These are phyloP conservation scores for Elaeagnus macrophylla DNA, from an alignment of 306 rosid genomes.

Conservation along the genomic window DNA sequence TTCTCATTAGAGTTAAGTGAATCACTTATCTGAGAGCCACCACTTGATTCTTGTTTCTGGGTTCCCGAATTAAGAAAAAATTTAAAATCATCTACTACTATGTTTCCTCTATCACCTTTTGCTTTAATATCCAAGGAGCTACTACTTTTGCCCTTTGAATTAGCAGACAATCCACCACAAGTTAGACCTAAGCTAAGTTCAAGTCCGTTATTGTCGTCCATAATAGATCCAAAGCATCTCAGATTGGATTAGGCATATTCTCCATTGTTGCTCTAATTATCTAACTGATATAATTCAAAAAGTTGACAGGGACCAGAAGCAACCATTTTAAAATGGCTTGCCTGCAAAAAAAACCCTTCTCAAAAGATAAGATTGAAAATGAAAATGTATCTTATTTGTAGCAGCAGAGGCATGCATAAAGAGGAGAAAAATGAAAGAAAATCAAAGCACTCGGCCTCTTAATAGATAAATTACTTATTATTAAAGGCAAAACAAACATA, in stretches of 20 bases:
- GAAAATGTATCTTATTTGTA: slow-evolving; percentile 12
- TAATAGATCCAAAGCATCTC: slow-evolving; percentile 21
- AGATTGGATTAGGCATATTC: slow-evolving; percentile 18
- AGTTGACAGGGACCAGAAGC: slow-evolving; percentile 6
- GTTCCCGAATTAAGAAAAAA: slow-evolving; percentile 52
- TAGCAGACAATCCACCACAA: slow-evolving; percentile 67
- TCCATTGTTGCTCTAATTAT: slow-evolving; percentile 9
- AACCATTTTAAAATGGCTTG: slow-evolving; percentile 19
- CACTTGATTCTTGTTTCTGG: slow-evolving; percentile 56
- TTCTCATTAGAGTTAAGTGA: slow-evolving; percentile 63
- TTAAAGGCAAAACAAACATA: too few species aligned
- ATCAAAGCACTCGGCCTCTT: background rate
- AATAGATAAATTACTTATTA: too few species aligned
- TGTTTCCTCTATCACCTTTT: slow-evolving; percentile 61
- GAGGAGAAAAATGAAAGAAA: slow-evolving; percentile 9
- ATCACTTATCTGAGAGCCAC: slow-evolving; percentile 43
- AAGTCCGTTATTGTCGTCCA: slow-evolving; percentile 91
- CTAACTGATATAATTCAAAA: slow-evolving; percentile 8
- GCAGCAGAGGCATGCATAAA: slow-evolving; percentile 6
- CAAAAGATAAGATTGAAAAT: slow-evolving; percentile 15
- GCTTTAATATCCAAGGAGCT: slow-evolving; percentile 45
- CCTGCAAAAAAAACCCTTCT: slow-evolving; percentile 11
- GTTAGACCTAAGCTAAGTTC: slow-evolving; percentile 95
- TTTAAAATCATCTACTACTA: slow-evolving; percentile 66
- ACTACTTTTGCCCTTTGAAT: slow-evolving; percentile 65